Conservation (phyloP, 139 green algal species). For the Microglena sp. region DNA sequence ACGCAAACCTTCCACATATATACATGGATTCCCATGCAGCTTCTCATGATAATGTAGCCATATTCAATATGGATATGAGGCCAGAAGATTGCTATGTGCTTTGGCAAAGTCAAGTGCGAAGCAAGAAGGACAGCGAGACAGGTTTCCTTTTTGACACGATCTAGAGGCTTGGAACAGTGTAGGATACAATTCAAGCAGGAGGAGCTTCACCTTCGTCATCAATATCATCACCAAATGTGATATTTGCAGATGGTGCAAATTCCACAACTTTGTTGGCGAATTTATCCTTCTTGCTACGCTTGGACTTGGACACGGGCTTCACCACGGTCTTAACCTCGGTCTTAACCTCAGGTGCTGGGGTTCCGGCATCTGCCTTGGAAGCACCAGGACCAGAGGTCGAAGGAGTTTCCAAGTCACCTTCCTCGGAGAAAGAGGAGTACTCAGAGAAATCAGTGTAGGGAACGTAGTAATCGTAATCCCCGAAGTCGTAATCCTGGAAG, state of each 20-base stretch:
- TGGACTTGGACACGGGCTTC: not conserved
- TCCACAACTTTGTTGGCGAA: conserved; percentile 18
- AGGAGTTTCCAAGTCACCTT: no score
- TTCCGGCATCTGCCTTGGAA: no score
- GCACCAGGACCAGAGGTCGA: no score
- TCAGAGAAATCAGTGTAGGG: no score
- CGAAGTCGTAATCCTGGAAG: no score
- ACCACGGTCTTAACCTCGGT: no score
- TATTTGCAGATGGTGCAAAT: conserved; percentile 23
- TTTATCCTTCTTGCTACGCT: conserved; percentile 7
- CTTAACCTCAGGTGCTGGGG: no score
- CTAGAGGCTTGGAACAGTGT: not conserved
- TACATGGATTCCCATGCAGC: no score
- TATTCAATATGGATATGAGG: not conserved
- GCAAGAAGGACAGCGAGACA: not conserved
- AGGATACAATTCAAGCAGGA: not conserved
- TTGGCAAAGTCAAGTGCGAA: not conserved
- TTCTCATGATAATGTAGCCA: no score
- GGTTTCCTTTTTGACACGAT: not conserved
- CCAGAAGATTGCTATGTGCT: not conserved
- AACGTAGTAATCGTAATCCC: no score
- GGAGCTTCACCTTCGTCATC: conserved; percentile 23
- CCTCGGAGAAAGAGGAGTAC: no score
- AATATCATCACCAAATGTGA: conserved; percentile 33
- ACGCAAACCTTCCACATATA: no score